Evolutionary conservation across 2,329 filamentous ascomycete species (phyloP), one percentile per base, ranked within the genome.

Genomic region (Scytalidium sp.): DNA sequence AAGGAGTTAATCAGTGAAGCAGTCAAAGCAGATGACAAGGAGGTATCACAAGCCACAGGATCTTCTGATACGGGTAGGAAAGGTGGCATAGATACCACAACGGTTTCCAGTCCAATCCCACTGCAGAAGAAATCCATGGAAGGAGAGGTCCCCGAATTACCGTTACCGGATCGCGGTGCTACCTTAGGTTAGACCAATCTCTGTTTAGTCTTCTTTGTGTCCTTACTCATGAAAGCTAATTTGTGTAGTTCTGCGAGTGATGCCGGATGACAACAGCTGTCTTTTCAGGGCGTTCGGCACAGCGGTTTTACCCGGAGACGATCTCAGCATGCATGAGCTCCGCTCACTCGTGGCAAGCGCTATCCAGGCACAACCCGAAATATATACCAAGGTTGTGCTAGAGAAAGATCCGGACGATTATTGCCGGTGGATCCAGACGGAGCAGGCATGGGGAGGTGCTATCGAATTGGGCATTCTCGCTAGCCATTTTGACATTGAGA

Each of bases 191-290:
- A 54, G 70, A 61, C 13, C 21, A 6, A 42, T 19, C 19, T 21
- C 9, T 57, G 17, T 29, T n/a, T 64, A 70, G 9, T 67, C 64
- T 9, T 61, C 71, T 17, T 67, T 64, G 73, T 50, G 54, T 66
- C 23, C 67, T 68, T 19, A 52, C 60, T 49, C 15, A 3, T 41
- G 23, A 27, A 17, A 45, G 51, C 42, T 45, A 23, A 36, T 49
- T 11, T 19, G 5, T 19, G 13, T 41, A 83, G 87, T 95, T 8
- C 79, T 97, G 17, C 86, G 93, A 13, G 89, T 97, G 45, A 97
- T 97, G 93, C 90, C 92, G 3, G 93, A 97, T 64, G 93, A 97
- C 68, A 97, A 97, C 69, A 90, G 85, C 51, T 97, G 93, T 70
- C 84, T 97, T 62, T 97, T 97, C 69, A 88, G 91, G 22, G 92